A percentile compares a stretch with the other conserved stretches of the same genome.
Conservation (phyloP, 495 filamentous ascomycete genomes). For the Trichoderma gamsii region DNA sequence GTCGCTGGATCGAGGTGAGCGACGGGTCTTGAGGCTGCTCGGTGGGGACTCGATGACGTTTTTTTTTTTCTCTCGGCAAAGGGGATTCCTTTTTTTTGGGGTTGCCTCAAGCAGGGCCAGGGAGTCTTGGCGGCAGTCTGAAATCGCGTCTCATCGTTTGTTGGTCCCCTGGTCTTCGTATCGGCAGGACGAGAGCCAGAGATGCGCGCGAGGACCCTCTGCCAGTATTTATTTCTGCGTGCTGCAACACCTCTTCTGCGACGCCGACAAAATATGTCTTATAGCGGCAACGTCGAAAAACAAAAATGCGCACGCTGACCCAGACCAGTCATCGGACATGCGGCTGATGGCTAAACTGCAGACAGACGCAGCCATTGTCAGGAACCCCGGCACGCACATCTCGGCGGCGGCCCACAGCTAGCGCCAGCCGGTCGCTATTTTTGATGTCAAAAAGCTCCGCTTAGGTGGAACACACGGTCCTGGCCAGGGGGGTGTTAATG, state of each 20-base stretch:
- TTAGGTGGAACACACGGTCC: constrained; percentile 7
- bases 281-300: background rate
- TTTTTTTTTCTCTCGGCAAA: constrained; percentile 11
- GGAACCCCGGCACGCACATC: constrained; percentile 13
- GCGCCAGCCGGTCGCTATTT: constrained; percentile 12
- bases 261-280: too few species aligned
- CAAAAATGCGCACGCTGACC: background rate
- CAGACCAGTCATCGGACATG: background rate
- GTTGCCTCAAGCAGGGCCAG: background rate
- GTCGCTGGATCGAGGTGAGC: constrained; percentile 10
- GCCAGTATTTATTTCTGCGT: too few species aligned
- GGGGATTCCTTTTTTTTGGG: background rate
- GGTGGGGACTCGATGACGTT: constrained; percentile 12
- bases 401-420: constrained; percentile 1
- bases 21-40: constrained; percentile 11
- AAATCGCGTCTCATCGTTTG: constrained; percentile 1
- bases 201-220: too few species aligned
- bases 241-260: too few species aligned
- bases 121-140: background rate
- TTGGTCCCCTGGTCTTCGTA: background rate
- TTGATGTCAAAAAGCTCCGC: constrained; percentile 9
- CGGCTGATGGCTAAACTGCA: background rate
- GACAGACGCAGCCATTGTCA: constrained; percentile 5
- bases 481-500: constrained; percentile 4
- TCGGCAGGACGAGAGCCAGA: background rate